A percentile compares a stretch with the other conserved stretches of the same genome.
phyloP scores from a whole-genome alignment of 495 filamentous ascomycete species.

The Clavariopsis aquatica region DNA sequence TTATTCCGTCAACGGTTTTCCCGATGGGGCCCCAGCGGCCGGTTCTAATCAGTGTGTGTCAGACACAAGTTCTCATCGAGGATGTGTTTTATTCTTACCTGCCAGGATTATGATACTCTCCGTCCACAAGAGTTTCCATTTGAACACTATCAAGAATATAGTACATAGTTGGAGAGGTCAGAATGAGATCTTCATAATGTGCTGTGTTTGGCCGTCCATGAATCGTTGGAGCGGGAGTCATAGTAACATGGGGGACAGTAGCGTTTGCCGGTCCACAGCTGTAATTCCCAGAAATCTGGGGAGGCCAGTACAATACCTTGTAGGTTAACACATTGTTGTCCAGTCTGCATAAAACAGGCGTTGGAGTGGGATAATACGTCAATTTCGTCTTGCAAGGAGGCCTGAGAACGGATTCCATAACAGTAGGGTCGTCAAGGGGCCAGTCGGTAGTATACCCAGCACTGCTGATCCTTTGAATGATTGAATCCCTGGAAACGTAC shows the following conservation, averaged over 20 bases:
- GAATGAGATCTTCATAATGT: not conserved
- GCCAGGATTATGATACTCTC: not conserved
- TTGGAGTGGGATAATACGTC: not conserved
- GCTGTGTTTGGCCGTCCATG: constrained; percentile 1
- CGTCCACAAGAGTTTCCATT: not conserved
- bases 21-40: not conserved
- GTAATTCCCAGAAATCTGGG: constrained; percentile 2
- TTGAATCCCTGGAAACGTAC: not conserved
- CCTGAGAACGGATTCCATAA: not conserved
- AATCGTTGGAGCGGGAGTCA: not conserved
- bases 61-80: too few species aligned
- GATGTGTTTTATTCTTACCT: not conserved
- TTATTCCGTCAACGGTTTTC: not conserved
- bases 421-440: constrained; percentile 1
- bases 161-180: not conserved
- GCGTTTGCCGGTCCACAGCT: not conserved
- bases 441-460: constrained; percentile 7
- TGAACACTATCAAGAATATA: constrained; percentile 1
- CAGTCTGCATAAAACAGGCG: constrained; percentile 6
- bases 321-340: not conserved
- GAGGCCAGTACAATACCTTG: constrained; percentile 9
- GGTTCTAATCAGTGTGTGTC: not conserved
- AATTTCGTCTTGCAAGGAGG: not conserved
- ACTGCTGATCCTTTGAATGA: not conserved
- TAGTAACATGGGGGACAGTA: not conserved